Evolutionary conservation across 441 rosid genomes (phyloP).

Genomic region (Adansonia rubrostipa): DNA sequence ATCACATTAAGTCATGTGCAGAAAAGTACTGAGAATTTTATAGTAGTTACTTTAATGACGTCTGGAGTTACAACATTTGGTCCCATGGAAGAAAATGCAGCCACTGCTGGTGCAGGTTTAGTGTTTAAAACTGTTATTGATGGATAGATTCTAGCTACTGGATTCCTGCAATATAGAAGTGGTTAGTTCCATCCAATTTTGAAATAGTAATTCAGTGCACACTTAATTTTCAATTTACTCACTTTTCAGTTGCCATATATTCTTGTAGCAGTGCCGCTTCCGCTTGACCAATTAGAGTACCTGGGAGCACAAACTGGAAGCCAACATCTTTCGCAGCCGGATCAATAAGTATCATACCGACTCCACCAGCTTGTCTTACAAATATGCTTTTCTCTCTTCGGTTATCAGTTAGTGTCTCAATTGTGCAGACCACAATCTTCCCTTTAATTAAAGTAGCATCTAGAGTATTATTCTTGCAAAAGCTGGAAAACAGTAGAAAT

Average conservation of each 20-base stretch:
- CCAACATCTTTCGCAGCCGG: constrained; percentile 40
- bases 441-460: constrained; percentile 47
- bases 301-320: constrained; percentile 47
- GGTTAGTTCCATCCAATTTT: not conserved
- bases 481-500: constrained; percentile 38
- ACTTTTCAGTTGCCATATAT: constrained; percentile 45
- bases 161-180: constrained; percentile 35
- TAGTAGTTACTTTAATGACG: constrained; percentile 44
- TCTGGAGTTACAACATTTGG: constrained; percentile 50
- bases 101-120: constrained; percentile 50
- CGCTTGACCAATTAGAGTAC: constrained; percentile 41
- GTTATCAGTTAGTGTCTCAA: constrained; percentile 35
- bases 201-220: not conserved
- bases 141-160: constrained; percentile 44
- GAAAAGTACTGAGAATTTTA: not conserved
- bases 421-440: constrained; percentile 50
- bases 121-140: constrained; percentile 41
- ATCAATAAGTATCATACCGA: constrained; percentile 52
- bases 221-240: constrained; percentile 12
- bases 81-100: constrained; percentile 53
- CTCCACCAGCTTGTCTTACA: constrained; percentile 49
- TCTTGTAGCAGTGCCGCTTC: constrained; percentile 48
- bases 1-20: constrained; percentile 10
- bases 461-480: constrained; percentile 52
- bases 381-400: constrained; percentile 35